Evolutionary conservation across 2,329 filamentous ascomycete genomes (phyloP).

Genomic region (Pseudogymnoascus sp.): DNA sequence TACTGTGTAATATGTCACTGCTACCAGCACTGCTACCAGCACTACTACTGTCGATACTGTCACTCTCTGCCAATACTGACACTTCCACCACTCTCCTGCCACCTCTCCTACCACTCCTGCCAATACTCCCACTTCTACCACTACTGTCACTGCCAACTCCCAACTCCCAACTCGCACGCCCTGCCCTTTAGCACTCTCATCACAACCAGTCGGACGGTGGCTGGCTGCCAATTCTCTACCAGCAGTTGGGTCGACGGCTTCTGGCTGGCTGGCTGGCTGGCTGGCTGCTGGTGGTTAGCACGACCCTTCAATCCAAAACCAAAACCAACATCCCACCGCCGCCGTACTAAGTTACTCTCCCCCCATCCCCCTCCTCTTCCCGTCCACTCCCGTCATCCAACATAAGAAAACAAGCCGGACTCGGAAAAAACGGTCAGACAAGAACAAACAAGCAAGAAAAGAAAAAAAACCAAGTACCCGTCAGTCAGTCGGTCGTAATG

Average conservation of each 20-base stretch:
- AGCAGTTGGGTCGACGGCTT: no score
- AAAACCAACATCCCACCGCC: not conserved
- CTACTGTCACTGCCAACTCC: not conserved
- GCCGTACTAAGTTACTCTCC: not conserved
- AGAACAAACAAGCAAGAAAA: not conserved
- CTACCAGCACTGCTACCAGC: not conserved
- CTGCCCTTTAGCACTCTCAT: not conserved
- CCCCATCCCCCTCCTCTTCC: not conserved
- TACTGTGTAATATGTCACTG: not conserved
- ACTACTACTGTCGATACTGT: not conserved
- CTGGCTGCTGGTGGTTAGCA: no score
- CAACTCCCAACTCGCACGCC: not conserved
- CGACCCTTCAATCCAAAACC: no score
- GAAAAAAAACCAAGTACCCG: no score
- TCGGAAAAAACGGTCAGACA: not conserved
- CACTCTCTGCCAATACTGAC: not conserved
- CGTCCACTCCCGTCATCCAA: not conserved
- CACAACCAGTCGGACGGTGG: no score
- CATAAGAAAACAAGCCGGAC: not conserved
- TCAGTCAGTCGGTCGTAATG: no score
- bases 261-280: no score
- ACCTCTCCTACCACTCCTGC: no score
- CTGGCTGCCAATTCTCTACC: not conserved
- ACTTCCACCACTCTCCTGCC: not conserved
- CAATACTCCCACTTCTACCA: not conserved